These are phyloP conservation scores for Exophiala mesophila DNA, from an alignment of 2,329 filamentous ascomycete genomes.

Conservation along the genomic window DNA sequence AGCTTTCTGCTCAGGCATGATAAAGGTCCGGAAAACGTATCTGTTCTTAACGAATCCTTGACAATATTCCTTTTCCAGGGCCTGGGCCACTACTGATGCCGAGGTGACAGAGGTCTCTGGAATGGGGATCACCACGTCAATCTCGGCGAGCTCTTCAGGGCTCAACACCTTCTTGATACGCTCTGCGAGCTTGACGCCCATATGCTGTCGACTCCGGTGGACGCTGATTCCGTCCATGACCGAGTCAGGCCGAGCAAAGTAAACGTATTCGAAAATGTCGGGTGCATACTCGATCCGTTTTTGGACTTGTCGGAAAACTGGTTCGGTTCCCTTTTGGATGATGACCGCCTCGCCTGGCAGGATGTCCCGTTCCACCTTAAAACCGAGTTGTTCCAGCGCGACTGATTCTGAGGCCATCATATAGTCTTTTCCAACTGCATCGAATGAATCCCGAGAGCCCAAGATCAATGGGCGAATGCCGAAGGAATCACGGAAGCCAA, in stretches of 20 bases:
- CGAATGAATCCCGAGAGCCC: slow-evolving; percentile 66
- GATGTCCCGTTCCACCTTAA: slow-evolving; percentile 70
- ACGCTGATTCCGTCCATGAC: slow-evolving; percentile 86
- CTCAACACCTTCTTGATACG: slow-evolving; percentile 65
- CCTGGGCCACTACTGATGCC: slow-evolving; percentile 69
- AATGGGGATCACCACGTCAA: slow-evolving; percentile 77
- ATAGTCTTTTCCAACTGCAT: slow-evolving; percentile 67
- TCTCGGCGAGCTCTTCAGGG: slow-evolving; percentile 64
- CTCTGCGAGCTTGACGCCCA: slow-evolving; percentile 76
- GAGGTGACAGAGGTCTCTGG: slow-evolving; percentile 79
- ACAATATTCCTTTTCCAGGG: slow-evolving; percentile 69
- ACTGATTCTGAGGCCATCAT: slow-evolving; percentile 89
- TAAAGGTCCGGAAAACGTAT: slow-evolving; percentile 84
- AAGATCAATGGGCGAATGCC: slow-evolving; percentile 80
- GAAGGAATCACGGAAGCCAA: slow-evolving; percentile 73
- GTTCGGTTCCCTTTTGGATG: slow-evolving; percentile 69
- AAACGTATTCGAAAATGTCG: slow-evolving; percentile 84
- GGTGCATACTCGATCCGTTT: slow-evolving; percentile 66
- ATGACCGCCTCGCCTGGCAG: slow-evolving; percentile 81
- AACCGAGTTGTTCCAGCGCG: slow-evolving; percentile 75
- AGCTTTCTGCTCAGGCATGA: slow-evolving; percentile 75
- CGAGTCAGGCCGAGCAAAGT: slow-evolving; percentile 77
- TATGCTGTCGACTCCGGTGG: slow-evolving; percentile 75
- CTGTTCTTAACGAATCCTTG: slow-evolving; percentile 86
- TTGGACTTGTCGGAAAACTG: slow-evolving; percentile 71